Base-by-base conservation (phyloP, 345 rosid genomes). In the Citrus sp. region DNA sequence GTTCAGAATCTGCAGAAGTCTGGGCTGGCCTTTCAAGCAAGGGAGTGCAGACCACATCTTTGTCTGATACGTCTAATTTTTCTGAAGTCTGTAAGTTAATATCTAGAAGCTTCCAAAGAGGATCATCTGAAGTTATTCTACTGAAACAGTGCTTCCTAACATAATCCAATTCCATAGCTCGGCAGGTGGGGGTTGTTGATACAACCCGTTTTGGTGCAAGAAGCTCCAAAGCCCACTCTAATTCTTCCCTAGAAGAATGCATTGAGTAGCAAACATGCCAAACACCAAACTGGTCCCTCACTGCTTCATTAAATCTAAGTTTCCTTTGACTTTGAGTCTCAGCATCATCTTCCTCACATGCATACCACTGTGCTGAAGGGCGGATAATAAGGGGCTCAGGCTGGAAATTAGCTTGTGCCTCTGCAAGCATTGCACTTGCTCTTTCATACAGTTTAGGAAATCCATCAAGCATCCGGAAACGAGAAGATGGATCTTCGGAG, bases 241-340 rank as follows among this genome's bases (percentile, higher is more conserved):
- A 55, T 81, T 95, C 98, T 71, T 89, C 98, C 83, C 83, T 80
- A 2, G 98, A 93, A 24, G 98, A 93, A 83, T 93, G 98, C 81
- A 89, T 93, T 2, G 98, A 92, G 82, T 92, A 95, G 78, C 97
- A 95, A 51, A 92, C 93, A 76, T 95, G 98, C 98, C 98, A 93
- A 63, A 93, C 78, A 73, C 98, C 94, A 84, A 83, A 90, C 80
- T 90, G 85, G 69, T 92, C 98, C 88, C 70, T 92, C 22, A 86
- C 87, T 32, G 94, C 95, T 86, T 92, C 95, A 79, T 72, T 73
- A 25, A 86, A 87, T 84, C 90, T 86, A 76, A 82, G 80, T 76
- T 89, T 92, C 32, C 84, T 84, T 30, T 78, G 84, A 65, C 80
- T 84, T 22, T 72, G 87, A 30, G 76, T 79, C 72, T 76, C 78